Percentiles rank a stretch among this genome's conserved stretches.
phyloP scores from a whole-genome alignment of 2,329 filamentous ascomycete genomes.

The Colletotrichum limetticola region DNA sequence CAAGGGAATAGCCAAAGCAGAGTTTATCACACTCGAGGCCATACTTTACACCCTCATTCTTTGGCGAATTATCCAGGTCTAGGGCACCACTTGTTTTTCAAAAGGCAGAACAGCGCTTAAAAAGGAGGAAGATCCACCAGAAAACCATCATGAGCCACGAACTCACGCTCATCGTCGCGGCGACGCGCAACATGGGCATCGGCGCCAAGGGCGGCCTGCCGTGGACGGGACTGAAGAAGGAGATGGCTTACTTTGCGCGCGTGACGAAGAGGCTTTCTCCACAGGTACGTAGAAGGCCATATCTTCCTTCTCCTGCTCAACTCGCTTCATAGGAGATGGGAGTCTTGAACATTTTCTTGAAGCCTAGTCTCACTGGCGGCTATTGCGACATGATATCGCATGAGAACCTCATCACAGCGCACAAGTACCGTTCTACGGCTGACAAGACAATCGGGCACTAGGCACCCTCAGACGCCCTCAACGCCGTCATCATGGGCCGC shows the following conservation, averaged over 20 bases:
- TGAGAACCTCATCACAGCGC: not conserved
- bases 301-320: not conserved
- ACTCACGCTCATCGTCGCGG: constrained; percentile 93
- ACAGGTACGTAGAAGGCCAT: constrained; percentile 43
- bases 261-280: constrained; percentile 77
- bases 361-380: too few species aligned
- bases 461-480: constrained; percentile 54
- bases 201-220: constrained; percentile 82
- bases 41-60: not conserved
- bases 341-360: too few species aligned
- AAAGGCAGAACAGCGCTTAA: not conserved
- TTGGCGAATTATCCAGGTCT: not conserved
- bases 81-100: not conserved
- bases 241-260: constrained; percentile 95
- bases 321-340: too few species aligned
- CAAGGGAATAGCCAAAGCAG: not conserved
- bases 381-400: not conserved
- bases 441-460: not conserved
- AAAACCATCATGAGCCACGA: constrained; percentile 50
- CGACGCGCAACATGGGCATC: constrained; percentile 91
- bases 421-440: not conserved
- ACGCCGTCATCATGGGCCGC: constrained; percentile 95
- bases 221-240: constrained; percentile 87
- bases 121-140: not conserved
- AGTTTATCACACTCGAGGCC: not conserved